Evolutionary conservation across 352 stramenopile species (phyloP).

Genomic region (Pythium rhizo-oryzae): DNA sequence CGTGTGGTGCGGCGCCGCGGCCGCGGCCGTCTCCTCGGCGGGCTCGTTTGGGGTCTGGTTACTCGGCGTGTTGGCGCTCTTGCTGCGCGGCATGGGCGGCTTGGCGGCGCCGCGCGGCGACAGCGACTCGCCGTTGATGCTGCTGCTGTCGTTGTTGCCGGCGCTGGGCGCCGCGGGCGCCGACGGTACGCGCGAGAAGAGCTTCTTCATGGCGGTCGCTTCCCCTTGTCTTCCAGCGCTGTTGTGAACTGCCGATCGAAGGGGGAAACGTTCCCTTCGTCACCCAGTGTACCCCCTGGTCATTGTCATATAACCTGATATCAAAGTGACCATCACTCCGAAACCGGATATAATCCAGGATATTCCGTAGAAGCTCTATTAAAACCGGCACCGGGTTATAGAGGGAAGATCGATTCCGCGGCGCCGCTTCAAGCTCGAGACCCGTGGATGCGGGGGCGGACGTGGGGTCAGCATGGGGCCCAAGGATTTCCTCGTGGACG

Average conservation of each 20-base stretch:
- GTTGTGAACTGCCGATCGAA: not conserved
- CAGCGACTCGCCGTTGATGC: conserved; percentile 21
- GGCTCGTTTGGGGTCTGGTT: conserved; percentile 15
- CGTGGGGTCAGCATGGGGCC: conserved; percentile 28
- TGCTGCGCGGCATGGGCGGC: conserved; percentile 18
- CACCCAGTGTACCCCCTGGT: too few species aligned
- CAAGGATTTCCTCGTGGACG: conserved; percentile 77
- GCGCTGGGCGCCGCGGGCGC: conserved; percentile 7
- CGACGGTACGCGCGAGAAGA: conserved; percentile 31
- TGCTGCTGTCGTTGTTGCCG: conserved; percentile 16
- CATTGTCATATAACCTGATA: too few species aligned
- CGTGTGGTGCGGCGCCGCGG: not conserved
- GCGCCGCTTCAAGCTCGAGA: not conserved
- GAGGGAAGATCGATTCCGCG: too few species aligned
- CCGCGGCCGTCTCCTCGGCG: not conserved
- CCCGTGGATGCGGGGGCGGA: not conserved
- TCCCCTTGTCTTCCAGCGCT: too few species aligned
- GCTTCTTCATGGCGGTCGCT: conserved; percentile 44
- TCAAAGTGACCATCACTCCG: too few species aligned
- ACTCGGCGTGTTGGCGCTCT: conserved; percentile 18
- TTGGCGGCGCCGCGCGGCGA: conserved; percentile 11
- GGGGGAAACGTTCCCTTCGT: not conserved
- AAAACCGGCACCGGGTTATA: too few species aligned
- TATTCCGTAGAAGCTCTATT: too few species aligned
- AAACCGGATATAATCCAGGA: too few species aligned